These are phyloP conservation scores for Irineochytrium annulatum DNA, from an alignment of 192 early-diverging fungal species.

Conservation along the genomic window DNA sequence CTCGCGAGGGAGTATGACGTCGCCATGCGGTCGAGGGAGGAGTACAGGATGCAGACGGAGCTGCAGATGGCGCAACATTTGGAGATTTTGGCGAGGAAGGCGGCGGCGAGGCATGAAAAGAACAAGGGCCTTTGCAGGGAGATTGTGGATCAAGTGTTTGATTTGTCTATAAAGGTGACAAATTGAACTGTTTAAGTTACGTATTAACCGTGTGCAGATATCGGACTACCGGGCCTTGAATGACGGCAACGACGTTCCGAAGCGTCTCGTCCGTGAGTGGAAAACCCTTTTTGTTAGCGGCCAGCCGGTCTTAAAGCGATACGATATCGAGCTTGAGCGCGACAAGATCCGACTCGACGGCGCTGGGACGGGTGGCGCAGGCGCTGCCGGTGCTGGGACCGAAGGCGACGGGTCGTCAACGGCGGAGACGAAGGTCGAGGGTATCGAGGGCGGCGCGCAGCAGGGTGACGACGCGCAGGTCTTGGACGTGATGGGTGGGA, in stretches of 20 bases:
- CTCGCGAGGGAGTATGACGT: conserved; percentile 43
- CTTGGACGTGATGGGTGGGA: conserved; percentile 26
- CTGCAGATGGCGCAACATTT: conserved; percentile 45
- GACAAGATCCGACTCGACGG: conserved; percentile 31
- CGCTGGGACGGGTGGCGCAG: neutral
- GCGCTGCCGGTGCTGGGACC: neutral
- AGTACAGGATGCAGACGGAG: conserved; percentile 39
- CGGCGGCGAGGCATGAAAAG: conserved; percentile 26
- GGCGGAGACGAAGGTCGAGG: neutral
- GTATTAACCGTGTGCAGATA: conserved; percentile 30
- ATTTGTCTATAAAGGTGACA: conserved; percentile 48
- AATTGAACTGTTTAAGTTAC: neutral
- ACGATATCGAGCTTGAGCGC: conserved; percentile 34
- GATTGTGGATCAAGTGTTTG: conserved; percentile 43
- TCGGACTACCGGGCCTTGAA: conserved; percentile 49
- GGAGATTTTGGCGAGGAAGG: conserved; percentile 45
- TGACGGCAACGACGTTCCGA: conserved; percentile 44
- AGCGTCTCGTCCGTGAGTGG: conserved; percentile 50
- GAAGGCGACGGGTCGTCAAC: neutral
- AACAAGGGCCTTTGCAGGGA: conserved; percentile 22
- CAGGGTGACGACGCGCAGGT: conserved; percentile 8
- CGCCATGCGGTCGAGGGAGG: conserved; percentile 33
- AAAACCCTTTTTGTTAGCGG: conserved; percentile 51
- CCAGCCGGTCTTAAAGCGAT: conserved; percentile 30
- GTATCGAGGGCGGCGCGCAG: conserved; percentile 1